Base-by-base conservation (phyloP, 441 rosid species). In the Eruca vesicaria region DNA sequence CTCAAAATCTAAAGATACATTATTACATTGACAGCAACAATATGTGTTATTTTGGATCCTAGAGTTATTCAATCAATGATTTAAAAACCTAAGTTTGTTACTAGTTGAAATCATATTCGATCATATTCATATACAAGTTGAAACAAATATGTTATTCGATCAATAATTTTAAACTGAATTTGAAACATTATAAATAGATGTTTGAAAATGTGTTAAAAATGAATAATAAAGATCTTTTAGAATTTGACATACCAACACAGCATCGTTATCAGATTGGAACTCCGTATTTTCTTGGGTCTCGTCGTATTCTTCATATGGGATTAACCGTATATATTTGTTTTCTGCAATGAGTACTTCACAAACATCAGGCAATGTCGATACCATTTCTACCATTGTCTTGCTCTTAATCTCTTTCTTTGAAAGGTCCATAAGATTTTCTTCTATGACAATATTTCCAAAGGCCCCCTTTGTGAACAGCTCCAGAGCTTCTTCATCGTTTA, bases 391-490 rank as follows among this genome's bases (percentile, higher is more conserved):
- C 12, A 0, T 19, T 31, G 21, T 26, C 33, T 48, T 48, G 26
- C 76, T 72, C 71, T 23, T 41, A 3, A 62, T 26, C 4, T 12
- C 57, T 10, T 6, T 55, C 18, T 56, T 29, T 3, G 48, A 38
- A 38, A 38, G 16, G 48, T 12, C 48, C 48, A 38, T 4, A 12
- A 14, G 48, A 38, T 28, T 21, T 38, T 38, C 48, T 38, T 38
- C 48, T 38, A 38, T 38, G 48, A 38, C 48, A 38, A 38, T 38
- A 38, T 12, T 38, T 38, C 48, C 48, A 38, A 38, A 38, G 32
- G 74, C 75, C 59, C 48, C 29, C 29, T 20, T 33, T 56, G 73
- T 64, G 28, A 73, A 78, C 14, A 84, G 77, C 76, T 73, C 56
- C n/a, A 63, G 5, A 18, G 82, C 23, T 67, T 84, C 80, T 55